Conservation (phyloP, 2,329 filamentous ascomycete genomes). For the Cladophialophora psammophila region DNA sequence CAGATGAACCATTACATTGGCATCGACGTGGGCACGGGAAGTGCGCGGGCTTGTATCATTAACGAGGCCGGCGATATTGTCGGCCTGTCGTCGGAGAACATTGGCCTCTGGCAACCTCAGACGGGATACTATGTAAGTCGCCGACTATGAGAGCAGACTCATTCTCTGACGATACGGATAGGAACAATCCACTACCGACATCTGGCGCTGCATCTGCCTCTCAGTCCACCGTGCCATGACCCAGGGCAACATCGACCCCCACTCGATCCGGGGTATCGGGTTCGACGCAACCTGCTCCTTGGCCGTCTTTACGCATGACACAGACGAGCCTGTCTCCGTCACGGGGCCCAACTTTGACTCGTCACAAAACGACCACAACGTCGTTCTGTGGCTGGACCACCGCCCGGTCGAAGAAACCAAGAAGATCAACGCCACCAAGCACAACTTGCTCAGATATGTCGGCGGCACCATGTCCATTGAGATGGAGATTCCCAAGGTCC, state of each 20-base stretch:
- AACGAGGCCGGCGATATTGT: constrained; percentile 89
- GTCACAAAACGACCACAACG: constrained; percentile 84
- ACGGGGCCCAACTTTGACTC: constrained; percentile 86
- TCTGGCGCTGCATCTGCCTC: constrained; percentile 92
- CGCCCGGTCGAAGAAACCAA: constrained; percentile 88
- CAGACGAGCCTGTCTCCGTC: constrained; percentile 88
- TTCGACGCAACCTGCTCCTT: constrained; percentile 99
- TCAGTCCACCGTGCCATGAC: constrained; percentile 83
- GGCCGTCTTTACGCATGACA: constrained; percentile 86
- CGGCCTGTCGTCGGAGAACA: constrained; percentile 73
- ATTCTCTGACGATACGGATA: constrained; percentile 43
- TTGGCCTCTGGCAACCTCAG: constrained; percentile 80
- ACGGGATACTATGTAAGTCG: constrained; percentile 72
- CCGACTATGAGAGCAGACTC: no score
- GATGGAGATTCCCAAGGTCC: constrained; percentile 98
- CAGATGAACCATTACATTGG: constrained; percentile 74
- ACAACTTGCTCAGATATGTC: constrained; percentile 94
- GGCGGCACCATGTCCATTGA: constrained; percentile 98
- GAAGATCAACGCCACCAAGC: constrained; percentile 89
- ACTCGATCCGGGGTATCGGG: constrained; percentile 84
- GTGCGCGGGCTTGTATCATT: constrained; percentile 94
- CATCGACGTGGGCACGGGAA: constrained; percentile 95
- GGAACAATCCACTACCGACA: constrained; percentile 98
- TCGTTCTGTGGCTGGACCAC: constrained; percentile 97
- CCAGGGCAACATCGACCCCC: constrained; percentile 79